These are phyloP conservation scores for Podospora appendiculata DNA, from an alignment of 495 filamentous ascomycete genomes.

Conservation along the genomic window DNA sequence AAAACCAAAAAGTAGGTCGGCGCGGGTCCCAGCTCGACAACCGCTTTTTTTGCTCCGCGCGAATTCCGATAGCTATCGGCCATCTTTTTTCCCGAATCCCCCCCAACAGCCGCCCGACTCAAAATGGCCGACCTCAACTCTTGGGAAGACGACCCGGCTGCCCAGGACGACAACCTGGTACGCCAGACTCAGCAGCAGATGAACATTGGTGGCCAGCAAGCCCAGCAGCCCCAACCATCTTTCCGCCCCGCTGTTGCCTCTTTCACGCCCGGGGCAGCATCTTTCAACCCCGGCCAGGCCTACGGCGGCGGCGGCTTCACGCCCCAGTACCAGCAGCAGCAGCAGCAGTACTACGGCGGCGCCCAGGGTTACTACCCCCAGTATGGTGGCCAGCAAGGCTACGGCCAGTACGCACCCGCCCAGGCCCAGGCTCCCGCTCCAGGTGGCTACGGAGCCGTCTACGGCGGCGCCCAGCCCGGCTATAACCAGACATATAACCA, in stretches of 20 bases:
- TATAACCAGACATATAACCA: constrained; percentile 20
- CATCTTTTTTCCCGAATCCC: not conserved
- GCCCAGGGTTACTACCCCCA: constrained; percentile 41
- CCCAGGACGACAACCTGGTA: constrained; percentile 77
- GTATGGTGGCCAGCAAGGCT: constrained; percentile 47
- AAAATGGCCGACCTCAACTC: constrained; percentile 77
- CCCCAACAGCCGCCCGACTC: constrained; percentile 3
- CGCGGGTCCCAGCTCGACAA: no score
- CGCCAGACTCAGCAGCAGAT: constrained; percentile 71
- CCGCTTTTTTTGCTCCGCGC: no score
- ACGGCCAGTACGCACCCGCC: constrained; percentile 40
- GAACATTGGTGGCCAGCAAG: constrained; percentile 54
- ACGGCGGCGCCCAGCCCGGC: constrained; percentile 34
- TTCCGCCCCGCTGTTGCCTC: constrained; percentile 72
- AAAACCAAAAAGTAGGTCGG: no score
- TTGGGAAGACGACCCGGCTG: constrained; percentile 92
- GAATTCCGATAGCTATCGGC: not conserved
- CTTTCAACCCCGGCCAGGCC: constrained; percentile 63
- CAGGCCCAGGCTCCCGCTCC: constrained; percentile 16
- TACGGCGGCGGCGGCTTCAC: constrained; percentile 42
- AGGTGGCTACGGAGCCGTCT: constrained; percentile 43
- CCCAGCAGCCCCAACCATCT: constrained; percentile 25
- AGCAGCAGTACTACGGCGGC: constrained; percentile 36
- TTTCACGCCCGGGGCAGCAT: constrained; percentile 70
- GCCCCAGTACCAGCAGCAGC: constrained; percentile 42